Evolutionary conservation across 1,284 basidiomycete species (phyloP).

Genomic region (Pseudozyma tsukubaensis): DNA sequence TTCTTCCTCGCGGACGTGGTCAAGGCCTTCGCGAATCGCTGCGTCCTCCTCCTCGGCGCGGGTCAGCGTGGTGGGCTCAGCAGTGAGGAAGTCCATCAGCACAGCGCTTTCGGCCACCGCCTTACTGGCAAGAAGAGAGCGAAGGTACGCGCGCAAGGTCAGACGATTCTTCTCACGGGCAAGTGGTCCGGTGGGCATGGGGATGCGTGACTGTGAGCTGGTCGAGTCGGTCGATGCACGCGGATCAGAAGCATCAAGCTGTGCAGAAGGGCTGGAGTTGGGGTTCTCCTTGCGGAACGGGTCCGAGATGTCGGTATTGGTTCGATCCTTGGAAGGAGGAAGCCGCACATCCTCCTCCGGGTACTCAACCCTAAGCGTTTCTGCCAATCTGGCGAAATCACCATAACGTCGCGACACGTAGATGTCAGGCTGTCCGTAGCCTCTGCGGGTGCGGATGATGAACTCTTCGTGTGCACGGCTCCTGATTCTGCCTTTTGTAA

Average conservation of each 20-base stretch:
- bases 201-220: constrained; percentile 25
- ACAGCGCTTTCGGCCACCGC: constrained; percentile 85
- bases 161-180: constrained; percentile 87
- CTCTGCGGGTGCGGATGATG: constrained; percentile 84
- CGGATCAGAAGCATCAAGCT: constrained; percentile 17
- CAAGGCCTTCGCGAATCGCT: constrained; percentile 84
- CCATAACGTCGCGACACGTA: constrained; percentile 93
- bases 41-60: constrained; percentile 84
- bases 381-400: constrained; percentile 77
- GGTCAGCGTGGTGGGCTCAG: constrained; percentile 79
- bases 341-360: constrained; percentile 58
- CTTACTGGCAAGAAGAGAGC: constrained; percentile 78
- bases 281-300: constrained; percentile 22
- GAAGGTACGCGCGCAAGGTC: constrained; percentile 91
- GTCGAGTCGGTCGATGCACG: constrained; percentile 27
- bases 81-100: constrained; percentile 85
- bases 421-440: constrained; percentile 76
- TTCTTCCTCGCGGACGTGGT: constrained; percentile 88
- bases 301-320: constrained; percentile 47
- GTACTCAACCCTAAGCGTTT: constrained; percentile 57
- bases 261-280: not conserved
- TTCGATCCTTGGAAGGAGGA: constrained; percentile 61
- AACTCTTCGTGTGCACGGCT: constrained; percentile 76
- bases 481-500: constrained; percentile 57
- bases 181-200: constrained; percentile 62